Percentiles rank a stretch among this genome's conserved stretches.
Conservation (phyloP, 371 early-diverging fungal species). For the Circinella minor region DNA sequence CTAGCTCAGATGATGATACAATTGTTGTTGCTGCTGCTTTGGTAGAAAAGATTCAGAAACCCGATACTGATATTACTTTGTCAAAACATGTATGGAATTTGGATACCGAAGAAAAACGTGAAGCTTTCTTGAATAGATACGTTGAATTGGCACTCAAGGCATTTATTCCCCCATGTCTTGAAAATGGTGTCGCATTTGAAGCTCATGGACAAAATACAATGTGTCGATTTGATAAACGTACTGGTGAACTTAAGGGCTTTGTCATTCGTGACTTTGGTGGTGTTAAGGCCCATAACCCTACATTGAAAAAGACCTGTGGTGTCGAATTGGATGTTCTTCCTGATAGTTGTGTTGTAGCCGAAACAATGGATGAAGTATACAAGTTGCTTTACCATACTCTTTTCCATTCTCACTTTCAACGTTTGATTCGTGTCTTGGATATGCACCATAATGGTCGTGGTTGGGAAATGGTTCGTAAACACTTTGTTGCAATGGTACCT, state of each 20-base stretch:
- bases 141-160: conserved; percentile 58
- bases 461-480: conserved; percentile 49
- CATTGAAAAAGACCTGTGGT: conserved; percentile 49
- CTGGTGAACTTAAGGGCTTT: conserved; percentile 67
- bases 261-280: conserved; percentile 81
- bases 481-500: conserved; percentile 13
- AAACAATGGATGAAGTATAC: conserved; percentile 58
- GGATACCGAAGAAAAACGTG: conserved; percentile 56
- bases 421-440: conserved; percentile 68
- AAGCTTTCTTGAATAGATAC: conserved; percentile 56
- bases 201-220: conserved; percentile 76
- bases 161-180: conserved; percentile 66
- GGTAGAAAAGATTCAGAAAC: conserved; percentile 58
- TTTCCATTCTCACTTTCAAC: conserved; percentile 71
- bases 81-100: conserved; percentile 59
- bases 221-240: conserved; percentile 60
- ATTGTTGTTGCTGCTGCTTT: conserved; percentile 71
- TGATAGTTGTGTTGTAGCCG: conserved; percentile 61
- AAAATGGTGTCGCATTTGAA: conserved; percentile 77
- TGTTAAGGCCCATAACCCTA: conserved; percentile 64
- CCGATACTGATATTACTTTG: conserved; percentile 53
- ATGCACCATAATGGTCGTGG: conserved; percentile 69
- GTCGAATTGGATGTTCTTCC: conserved; percentile 60
- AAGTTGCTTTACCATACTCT: conserved; percentile 72
- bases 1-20: conserved; percentile 39